Base-by-base conservation (phyloP, 2,329 filamentous ascomycete genomes). In the Xylariaceae sp. region DNA sequence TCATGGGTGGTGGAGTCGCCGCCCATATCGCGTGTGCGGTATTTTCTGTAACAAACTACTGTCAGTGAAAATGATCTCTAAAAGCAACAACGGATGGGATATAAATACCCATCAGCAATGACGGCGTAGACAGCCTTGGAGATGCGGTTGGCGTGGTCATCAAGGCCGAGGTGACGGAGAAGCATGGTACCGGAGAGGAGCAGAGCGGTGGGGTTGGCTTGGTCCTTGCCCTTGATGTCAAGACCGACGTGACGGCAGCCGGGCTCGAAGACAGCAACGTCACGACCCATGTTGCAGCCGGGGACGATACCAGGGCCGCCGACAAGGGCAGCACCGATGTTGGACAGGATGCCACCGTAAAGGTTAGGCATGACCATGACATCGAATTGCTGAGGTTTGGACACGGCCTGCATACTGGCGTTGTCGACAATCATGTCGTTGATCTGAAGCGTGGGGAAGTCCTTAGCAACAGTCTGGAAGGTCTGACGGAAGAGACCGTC, bases 351-450 rank as follows among this genome's bases (percentile, higher is more conserved):
- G 68, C 92, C 91, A 71, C 92, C 92, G 81, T 97, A 97, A 66
- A 97, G 76, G 79, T 98, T 98, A 64, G 93, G 93, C 91, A 97
- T 97, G 70, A 98, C 93, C 85, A 98, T 88, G 63, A 98, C 93
- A 70, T 98, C 93, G 68, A 98, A 98, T 74, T 98, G 93, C 76
- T 97, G 93, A 53, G 93, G 93, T 58, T 83, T 81, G 58, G 88
- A 91, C 60, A 98, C 93, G 67, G 90, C 94, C 79, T 98, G 93
- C 93, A 98, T 98, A 65, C 88, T 95, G 64, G 93, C 93, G 73
- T 98, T 98, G 77, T 98, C 93, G 72, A 98, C 93, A 71, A 98
- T 98, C 92, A 98, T 96, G 76, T 98, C 93, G 78, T 94, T 94
- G 67, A 85, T 86, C 78, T 96, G 88, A 61, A 98, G 80, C 53